These are phyloP conservation scores for Sapria himalayana DNA, from an alignment of 345 rosid genomes.

Conservation along the genomic window DNA sequence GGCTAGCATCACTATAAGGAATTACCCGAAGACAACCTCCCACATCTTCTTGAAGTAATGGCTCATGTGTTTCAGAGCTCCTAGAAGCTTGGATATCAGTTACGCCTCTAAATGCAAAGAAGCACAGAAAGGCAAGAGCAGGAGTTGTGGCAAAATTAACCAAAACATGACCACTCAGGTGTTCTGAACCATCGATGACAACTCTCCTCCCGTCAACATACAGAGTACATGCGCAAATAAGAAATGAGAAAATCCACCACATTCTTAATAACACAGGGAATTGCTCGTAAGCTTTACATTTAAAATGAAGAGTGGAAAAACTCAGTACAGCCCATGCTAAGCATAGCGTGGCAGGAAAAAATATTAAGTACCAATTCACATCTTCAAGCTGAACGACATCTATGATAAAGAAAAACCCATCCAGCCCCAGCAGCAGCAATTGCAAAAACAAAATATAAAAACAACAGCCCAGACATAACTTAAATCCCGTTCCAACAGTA, in stretches of 20 bases:
- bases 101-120: conserved; percentile 46
- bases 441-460: conserved; percentile 51
- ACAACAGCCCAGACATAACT: conserved; percentile 44
- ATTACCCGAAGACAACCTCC: conserved; percentile 70
- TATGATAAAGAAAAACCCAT: conserved; percentile 44
- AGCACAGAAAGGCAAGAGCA: conserved; percentile 69
- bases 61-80: conserved; percentile 65
- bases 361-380: conserved; percentile 41
- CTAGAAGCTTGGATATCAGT: conserved; percentile 43
- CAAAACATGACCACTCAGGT: conserved; percentile 40
- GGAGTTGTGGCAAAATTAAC: conserved; percentile 69
- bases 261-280: conserved; percentile 56
- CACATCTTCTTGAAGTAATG: conserved; percentile 79
- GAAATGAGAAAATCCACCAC: conserved; percentile 75
- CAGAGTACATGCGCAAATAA: conserved; percentile 44
- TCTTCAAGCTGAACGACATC: conserved; percentile 19
- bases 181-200: conserved; percentile 27
- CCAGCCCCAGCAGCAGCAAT: conserved; percentile 48
- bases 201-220: conserved; percentile 54
- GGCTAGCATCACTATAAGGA: conserved; percentile 52
- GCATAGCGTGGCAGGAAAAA: conserved; percentile 43
- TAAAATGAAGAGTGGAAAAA: conserved; percentile 57
- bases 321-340: conserved; percentile 76
- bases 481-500: conserved; percentile 35
- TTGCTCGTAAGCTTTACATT: conserved; percentile 49